Base-by-base conservation (phyloP, 495 filamentous ascomycete species). In the Cairneyella variabilis region DNA sequence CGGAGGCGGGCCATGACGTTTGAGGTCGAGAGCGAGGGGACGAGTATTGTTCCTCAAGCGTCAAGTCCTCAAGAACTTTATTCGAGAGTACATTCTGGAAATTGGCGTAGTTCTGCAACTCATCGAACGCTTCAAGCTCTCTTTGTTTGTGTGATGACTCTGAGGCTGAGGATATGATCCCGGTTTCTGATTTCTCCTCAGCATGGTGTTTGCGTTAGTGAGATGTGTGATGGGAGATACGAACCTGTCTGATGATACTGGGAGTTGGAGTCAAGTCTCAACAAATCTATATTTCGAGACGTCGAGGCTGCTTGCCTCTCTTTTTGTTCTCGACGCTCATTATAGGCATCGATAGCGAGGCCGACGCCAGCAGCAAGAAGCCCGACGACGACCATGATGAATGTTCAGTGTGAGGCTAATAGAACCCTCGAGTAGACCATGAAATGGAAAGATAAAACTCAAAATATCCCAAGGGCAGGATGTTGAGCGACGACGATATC, bases 291-390 rank as follows among this genome's bases (percentile, higher is more conserved):
- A 17, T 42, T 26, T 39, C 22, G 25, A 28, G 34, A 27, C 14
- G 16, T 23, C 37, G 28, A 26, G 14, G 21, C 3, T 25, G 48
- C 23, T 2, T 51, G 18, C 14, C 16, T 40, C 17, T n/a, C 5
- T 0, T 30, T 26, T 21, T 39, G 37, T 0, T 30, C 37, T 21
- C 26, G 37, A 10, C 48, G 17, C 36, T 51, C 48, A 16, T 23
- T 14, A 23, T 44, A 44, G 23, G 27, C 34, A 43, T 53, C 50
- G 12, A 53, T 27, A 3, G 50, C 50, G 12, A 44, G 26, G n/a
- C 39, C 36, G 17, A 53, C 50, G n/a, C 50, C 50, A 12, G 44
- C 39, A 2, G 38, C 38, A 3, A 53, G 38, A 7, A 53, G 26
- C 7, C 50, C 40, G 10, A 43, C 27, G 16, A 53, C 20, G 11